Evolutionary conservation across 1,284 basidiomycete species (phyloP).

Genomic region (Leccinum subspadiceum): DNA sequence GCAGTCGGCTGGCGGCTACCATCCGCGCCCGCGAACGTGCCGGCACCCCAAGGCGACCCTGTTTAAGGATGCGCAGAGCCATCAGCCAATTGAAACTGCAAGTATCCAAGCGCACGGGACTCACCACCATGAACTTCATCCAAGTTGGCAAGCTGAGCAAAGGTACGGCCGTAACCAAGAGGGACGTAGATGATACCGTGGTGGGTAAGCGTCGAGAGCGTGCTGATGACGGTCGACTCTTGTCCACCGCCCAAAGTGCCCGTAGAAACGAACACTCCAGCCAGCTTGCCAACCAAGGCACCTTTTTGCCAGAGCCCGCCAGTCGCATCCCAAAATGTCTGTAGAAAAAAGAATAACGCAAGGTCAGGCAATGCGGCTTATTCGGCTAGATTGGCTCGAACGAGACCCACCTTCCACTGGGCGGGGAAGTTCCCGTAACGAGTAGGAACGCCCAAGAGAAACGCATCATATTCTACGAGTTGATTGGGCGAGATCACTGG

Average conservation of each 20-base stretch:
- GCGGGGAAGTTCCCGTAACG: conserved; percentile 70
- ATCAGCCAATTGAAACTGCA: neutral
- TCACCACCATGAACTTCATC: conserved; percentile 69
- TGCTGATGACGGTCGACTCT: conserved; percentile 64
- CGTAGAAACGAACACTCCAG: conserved; percentile 68
- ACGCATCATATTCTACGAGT: conserved; percentile 66
- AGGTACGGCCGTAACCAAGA: conserved; percentile 67
- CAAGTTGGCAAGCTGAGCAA: conserved; percentile 57
- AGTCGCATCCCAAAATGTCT: conserved; percentile 83
- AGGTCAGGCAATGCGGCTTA: neutral
- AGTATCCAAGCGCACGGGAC: conserved; percentile 23
- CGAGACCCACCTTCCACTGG: conserved; percentile 59
- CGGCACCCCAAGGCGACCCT: conserved; percentile 74
- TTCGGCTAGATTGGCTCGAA: neutral
- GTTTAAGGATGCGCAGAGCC: neutral
- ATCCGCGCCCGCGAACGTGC: conserved; percentile 62
- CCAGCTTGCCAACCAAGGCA: conserved; percentile 80
- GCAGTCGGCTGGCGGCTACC: conserved; percentile 63
- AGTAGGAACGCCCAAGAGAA: conserved; percentile 77
- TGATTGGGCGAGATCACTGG: conserved; percentile 68
- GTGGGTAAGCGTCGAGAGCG: conserved; percentile 75
- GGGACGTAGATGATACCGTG: conserved; percentile 82
- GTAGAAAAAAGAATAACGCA: neutral
- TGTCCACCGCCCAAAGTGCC: conserved; percentile 70
- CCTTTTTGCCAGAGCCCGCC: conserved; percentile 75